Percentiles rank a stretch among this genome's conserved stretches.
These are phyloP conservation scores for Suhomyces bribrorum DNA, from an alignment of 1,139 yeast genomes.

Conservation along the genomic window DNA sequence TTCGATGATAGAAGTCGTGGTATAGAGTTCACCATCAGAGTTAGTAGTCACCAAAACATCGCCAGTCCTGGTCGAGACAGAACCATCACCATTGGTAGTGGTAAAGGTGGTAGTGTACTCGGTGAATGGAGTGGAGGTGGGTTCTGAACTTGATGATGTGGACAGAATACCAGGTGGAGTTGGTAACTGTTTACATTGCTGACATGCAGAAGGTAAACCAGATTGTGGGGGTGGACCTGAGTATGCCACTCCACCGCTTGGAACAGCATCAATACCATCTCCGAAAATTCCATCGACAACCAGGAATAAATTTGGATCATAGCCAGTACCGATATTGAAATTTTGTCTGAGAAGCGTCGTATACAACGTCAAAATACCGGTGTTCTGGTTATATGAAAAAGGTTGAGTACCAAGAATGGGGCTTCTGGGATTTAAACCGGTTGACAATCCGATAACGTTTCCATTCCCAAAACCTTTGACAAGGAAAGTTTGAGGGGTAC, in stretches of 20 bases:
- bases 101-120: conserved; percentile 1
- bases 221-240: conserved; percentile 15
- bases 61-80: conserved; percentile 18
- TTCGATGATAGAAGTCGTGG: conserved; percentile 15
- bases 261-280: conserved; percentile 14
- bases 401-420: conserved; percentile 8
- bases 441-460: conserved; percentile 25
- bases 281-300: conserved; percentile 19
- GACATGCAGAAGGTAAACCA: conserved; percentile 7
- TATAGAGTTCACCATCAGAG: conserved; percentile 13
- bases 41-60: conserved; percentile 17
- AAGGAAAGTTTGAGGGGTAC: conserved; percentile 23
- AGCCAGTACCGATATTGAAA: conserved; percentile 25
- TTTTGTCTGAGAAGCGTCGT: conserved; percentile 7
- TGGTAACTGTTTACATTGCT: conserved; percentile 5
- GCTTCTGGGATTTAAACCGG: conserved; percentile 1
- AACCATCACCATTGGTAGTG: conserved; percentile 17
- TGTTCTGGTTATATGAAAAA: conserved; percentile 12
- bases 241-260: conserved; percentile 22
- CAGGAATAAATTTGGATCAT: conserved; percentile 11
- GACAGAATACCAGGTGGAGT: conserved; percentile 2
- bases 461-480: conserved; percentile 37
- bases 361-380: conserved; percentile 20
- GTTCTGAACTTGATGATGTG: background rate
- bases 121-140: conserved; percentile 1